Base-by-base conservation (phyloP, 768 basidiomycete genomes). In the Lactifluus rugatus region DNA sequence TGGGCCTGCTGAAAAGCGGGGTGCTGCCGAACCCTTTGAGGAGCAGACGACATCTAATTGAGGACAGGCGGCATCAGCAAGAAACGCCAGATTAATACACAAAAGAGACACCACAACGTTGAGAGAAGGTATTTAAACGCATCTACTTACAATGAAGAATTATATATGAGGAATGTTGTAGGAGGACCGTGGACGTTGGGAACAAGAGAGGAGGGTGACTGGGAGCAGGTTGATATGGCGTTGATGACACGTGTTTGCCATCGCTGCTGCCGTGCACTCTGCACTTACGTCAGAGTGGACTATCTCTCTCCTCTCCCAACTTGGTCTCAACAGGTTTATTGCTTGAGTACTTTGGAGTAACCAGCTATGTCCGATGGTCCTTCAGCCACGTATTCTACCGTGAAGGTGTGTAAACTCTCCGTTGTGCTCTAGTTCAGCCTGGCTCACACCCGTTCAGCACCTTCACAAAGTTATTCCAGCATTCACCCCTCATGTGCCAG, bases 11-110 rank as follows among this genome's bases (percentile, higher is more conserved):
- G 65, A 75, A 86, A 83, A 67, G 84, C 77, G 32, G 93, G 93
- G 76, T 95, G 93, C 70, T 88, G 85, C 74, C 92, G 85, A 63
- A 93, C 71, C 73, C 85, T 86, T 76, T 92, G 83, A 25, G 83
- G 73, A 58, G 88, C 82, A 65, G 89, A 64, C 60, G 62, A 89
- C 88, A 90, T 90, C 73, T 78, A 64, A 57, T 57, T 62, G 63
- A 41, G 26, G 47, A 36, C 28, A 54, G 6, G 17, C 13, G 26
- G 26, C 32, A 21, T 16, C 19, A n/a, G 44, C 32, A 28, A 2
- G 10, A 46, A 48, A 14, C n/a, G 10, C 14, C 13, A 44, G 25
- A 48, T 17, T 19, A 19, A 39, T 39, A 11, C 11, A 36, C 28
- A 1, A 14, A 26, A 47, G 21, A 28, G 31, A n/a, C 7, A 51